Conservation (phyloP, 306 rosid genomes). For the Rubus parviflorus region DNA sequence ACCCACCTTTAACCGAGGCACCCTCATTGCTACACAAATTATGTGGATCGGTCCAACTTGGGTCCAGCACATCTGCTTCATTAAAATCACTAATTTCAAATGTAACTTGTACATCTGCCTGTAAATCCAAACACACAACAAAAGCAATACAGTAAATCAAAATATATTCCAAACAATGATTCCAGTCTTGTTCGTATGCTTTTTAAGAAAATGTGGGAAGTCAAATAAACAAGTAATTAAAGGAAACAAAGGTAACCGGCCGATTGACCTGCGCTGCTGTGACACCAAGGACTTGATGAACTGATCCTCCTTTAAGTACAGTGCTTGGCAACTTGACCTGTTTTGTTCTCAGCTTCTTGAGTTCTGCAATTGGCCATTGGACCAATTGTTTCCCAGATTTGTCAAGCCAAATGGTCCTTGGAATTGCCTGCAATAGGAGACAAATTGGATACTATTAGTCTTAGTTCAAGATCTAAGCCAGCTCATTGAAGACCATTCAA, state of each 20-base stretch:
- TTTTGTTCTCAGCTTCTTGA: constrained; percentile 51
- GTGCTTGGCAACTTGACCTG: constrained; percentile 37
- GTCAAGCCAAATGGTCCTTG: constrained; percentile 63
- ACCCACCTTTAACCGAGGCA: constrained; percentile 44
- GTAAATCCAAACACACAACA: not conserved
- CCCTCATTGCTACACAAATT: constrained; percentile 48
- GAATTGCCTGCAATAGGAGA: constrained; percentile 53
- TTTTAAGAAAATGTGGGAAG: not conserved
- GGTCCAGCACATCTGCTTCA: constrained; percentile 46
- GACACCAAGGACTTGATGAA: constrained; percentile 44
- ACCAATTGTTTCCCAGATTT: constrained; percentile 63
- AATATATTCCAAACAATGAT: not conserved
- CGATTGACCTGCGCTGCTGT: constrained; percentile 51
- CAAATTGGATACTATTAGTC: not conserved
- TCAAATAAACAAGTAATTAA: too few relatives aligned
- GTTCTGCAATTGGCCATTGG: constrained; percentile 71
- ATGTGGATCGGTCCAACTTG: constrained; percentile 52
- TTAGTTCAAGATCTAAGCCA: not conserved
- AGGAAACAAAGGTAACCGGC: too few relatives aligned
- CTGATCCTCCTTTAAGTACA: constrained; percentile 44
- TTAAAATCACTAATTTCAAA: constrained; percentile 38
- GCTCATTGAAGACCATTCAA: not conserved
- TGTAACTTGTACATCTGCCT: constrained; percentile 75
- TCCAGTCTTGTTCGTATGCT: too few relatives aligned
- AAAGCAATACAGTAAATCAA: not conserved